These are phyloP conservation scores for Calonectria naviculata DNA, from an alignment of 2,329 filamentous ascomycete species.

Conservation along the genomic window DNA sequence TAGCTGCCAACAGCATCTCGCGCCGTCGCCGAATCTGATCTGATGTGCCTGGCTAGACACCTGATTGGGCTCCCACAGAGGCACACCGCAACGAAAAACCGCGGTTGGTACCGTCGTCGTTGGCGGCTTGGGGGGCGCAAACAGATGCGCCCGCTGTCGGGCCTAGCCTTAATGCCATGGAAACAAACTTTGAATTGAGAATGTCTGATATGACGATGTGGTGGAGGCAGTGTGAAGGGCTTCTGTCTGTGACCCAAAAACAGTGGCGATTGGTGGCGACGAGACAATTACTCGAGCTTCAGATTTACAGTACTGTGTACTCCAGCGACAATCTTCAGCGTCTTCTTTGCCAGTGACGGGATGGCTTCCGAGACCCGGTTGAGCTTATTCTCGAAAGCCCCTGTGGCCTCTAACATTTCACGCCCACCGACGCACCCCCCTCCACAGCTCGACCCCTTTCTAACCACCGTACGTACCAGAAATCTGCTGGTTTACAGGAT, in stretches of 20 bases:
- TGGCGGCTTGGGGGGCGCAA: neutral
- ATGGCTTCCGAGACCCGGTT: constrained; percentile 10
- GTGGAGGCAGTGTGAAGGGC: neutral
- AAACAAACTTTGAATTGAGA: constrained; percentile 13
- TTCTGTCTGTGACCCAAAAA: neutral
- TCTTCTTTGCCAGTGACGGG: neutral
- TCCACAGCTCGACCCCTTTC: neutral
- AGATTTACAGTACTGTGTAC: too few species aligned
- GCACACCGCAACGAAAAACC: neutral
- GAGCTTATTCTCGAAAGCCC: constrained; percentile 5
- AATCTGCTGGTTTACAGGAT: constrained; percentile 18
- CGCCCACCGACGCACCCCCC: neutral
- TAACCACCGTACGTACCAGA: neutral
- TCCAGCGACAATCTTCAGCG: neutral
- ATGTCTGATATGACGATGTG: neutral
- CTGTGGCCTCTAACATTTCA: constrained; percentile 3
- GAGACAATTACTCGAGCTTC: neutral
- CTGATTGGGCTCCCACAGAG: neutral
- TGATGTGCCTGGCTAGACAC: neutral
- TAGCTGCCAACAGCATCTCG: constrained; percentile 8
- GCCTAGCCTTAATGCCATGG: neutral
- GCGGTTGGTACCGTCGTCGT: constrained; percentile 10
- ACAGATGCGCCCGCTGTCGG: constrained; percentile 4
- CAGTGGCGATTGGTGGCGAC: neutral
- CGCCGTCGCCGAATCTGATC: neutral